Evolutionary conservation across 257 asterid genomes (phyloP).

Genomic region (Nicotiana undulata): DNA sequence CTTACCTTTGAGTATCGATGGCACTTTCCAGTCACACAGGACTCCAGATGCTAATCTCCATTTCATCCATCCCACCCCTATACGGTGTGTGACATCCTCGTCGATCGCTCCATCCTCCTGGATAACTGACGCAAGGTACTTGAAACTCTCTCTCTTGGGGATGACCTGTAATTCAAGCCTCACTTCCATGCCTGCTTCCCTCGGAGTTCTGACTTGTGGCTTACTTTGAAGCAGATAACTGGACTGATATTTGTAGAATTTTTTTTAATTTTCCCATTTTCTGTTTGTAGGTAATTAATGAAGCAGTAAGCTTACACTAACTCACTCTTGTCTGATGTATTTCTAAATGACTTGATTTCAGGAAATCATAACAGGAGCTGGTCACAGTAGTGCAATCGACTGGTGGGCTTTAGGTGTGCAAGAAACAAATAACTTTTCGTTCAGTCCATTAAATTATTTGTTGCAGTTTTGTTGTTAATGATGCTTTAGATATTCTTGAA

Average conservation of each 20-base stretch:
- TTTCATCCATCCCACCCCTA: no score
- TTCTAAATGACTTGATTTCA: slow-evolving; percentile 33
- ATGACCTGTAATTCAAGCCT: no score
- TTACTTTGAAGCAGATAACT: neutral
- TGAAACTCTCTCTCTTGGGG: no score
- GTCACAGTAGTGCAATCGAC: slow-evolving; percentile 93
- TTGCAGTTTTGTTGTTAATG: neutral
- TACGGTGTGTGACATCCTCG: no score
- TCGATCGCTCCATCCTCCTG: no score
- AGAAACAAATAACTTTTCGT: neutral
- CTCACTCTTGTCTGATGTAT: neutral
- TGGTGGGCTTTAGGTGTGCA: slow-evolving; percentile 95
- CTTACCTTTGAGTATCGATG: no score
- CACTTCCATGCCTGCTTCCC: no score
- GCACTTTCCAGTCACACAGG: no score
- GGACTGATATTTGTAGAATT: neutral
- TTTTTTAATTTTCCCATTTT: neutral
- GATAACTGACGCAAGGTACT: no score
- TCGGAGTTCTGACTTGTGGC: neutral
- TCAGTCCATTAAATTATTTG: neutral
- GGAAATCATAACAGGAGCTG: slow-evolving; percentile 93
- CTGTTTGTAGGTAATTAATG: neutral
- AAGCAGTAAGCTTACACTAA: neutral
- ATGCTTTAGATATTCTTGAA: neutral
- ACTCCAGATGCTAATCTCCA: no score